Base-by-base conservation (phyloP, 1,284 basidiomycete species). In the Rhizoctonia solani region DNA sequence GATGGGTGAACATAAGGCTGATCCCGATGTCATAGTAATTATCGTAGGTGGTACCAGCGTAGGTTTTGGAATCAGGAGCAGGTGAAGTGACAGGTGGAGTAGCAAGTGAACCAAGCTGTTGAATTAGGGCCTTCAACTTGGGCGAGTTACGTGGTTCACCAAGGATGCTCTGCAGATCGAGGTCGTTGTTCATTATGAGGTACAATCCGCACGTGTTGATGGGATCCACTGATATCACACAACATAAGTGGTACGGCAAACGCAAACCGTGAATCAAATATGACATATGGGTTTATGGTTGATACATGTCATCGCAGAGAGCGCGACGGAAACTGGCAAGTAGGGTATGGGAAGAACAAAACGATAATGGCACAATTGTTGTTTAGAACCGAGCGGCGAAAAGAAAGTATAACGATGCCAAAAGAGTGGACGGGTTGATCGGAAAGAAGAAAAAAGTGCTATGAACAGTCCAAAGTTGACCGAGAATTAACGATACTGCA, bases 21-120 rank as follows among this genome's bases (percentile, higher is more conserved):
- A 95, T 72, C 11, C 93, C 93, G 34, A 93, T 81, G 0, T 81
- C 30, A 74, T 83, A 84, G 79, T 93, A 93, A 76, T 92, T 95
- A 79, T 90, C 84, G 79, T 94, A 97, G 68, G 92, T 85, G 3
- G 84, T 84, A 76, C 95, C 92, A 39, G 88, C 76, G 76, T 92
- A 95, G 0, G 85, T 78, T 75, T 92, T 93, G 75, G 91, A 78
- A 69, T 90, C 83, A 9, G 88, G 85, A n/a, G 73, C 69, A 1
- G 75, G 69, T 70, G 32, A 37, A 3, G 21, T 23, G 32, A 41
- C 19, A n/a, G 61, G 29, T 39, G 47, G 54, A 50, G 27, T 47
- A 27, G 32, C 47, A 2, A 53, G 61, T 30, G 61, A 47, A 21
- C 49, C 49, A 42, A 65, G 34, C 29, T 29, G 53, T 65, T 65